Percentiles rank a stretch among this genome's conserved stretches.
Evolutionary conservation across 2,329 filamentous ascomycete species (phyloP).

Genomic region (Cadophora gregata): DNA sequence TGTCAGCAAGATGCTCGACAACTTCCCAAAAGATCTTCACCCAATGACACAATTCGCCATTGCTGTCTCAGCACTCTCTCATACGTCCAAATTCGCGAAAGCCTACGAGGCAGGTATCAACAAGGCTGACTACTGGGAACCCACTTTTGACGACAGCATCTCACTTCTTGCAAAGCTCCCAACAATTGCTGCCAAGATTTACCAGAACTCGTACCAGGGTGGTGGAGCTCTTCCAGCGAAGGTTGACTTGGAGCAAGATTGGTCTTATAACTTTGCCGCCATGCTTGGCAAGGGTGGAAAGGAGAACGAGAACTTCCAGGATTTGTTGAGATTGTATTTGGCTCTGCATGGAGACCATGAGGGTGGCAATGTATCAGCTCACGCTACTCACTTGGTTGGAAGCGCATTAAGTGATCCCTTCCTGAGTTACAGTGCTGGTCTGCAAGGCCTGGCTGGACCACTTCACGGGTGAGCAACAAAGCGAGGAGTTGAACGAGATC

Average conservation of each 20-base stretch:
- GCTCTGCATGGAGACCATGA: conserved; percentile 98
- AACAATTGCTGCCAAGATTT: conserved; percentile 96
- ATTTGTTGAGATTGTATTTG: conserved; percentile 90
- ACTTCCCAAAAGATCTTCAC: conserved; percentile 88
- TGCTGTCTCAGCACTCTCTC: conserved; percentile 93
- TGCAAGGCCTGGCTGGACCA: conserved; percentile 94
- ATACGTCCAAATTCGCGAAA: conserved; percentile 91
- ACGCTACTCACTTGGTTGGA: conserved; percentile 92
- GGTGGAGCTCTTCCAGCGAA: conserved; percentile 77
- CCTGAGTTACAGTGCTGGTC: conserved; percentile 93
- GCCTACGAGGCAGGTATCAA: conserved; percentile 88
- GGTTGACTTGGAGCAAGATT: conserved; percentile 86
- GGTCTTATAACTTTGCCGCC: conserved; percentile 98
- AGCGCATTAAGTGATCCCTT: conserved; percentile 94
- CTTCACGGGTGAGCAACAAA: conserved; percentile 70
- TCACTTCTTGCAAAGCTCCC: conserved; percentile 94
- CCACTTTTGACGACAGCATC: conserved; percentile 94
- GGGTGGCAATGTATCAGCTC: conserved; percentile 95
- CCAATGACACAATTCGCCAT: conserved; percentile 99
- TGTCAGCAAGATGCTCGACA: conserved; percentile 85
- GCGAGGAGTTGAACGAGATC: no score
- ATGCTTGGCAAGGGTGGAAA: conserved; percentile 91
- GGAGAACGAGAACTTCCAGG: conserved; percentile 93
- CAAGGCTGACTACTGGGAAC: conserved; percentile 99
- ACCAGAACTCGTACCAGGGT: conserved; percentile 86